Percentiles rank a stretch among this genome's conserved stretches.
Evolutionary conservation across 1,139 yeast genomes (phyloP).

Genomic region (Saccharomyces hybrid): DNA sequence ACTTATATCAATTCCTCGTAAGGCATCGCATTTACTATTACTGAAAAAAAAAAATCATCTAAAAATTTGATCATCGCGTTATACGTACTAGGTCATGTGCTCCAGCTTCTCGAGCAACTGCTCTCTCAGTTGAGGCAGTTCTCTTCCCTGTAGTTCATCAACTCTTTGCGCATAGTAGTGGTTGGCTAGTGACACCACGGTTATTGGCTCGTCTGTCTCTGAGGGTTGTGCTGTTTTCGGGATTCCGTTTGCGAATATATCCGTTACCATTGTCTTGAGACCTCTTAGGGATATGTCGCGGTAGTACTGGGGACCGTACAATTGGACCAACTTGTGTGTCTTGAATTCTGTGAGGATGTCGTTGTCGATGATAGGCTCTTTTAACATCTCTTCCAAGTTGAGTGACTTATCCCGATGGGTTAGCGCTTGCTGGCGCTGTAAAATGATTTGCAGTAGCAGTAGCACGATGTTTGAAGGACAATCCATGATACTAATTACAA

Average conservation of each 20-base stretch:
- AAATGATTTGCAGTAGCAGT: constrained; percentile 23
- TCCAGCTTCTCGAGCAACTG: not conserved
- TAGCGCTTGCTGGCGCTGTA: constrained; percentile 27
- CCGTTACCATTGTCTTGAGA: constrained; percentile 18
- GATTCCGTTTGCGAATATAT: constrained; percentile 17
- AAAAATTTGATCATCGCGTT: constrained; percentile 6
- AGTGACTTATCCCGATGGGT: constrained; percentile 17
- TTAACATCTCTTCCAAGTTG: constrained; percentile 14
- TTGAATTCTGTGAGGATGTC: constrained; percentile 17
- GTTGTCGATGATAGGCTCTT: constrained; percentile 27
- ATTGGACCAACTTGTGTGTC: constrained; percentile 19
- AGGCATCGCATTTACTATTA: constrained; percentile 5
- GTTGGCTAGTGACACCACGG: constrained; percentile 25
- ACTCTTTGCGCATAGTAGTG: constrained; percentile 23
- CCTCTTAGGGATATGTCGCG: constrained; percentile 16
- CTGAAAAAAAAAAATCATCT: not conserved
- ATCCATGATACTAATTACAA: not conserved
- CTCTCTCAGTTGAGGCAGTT: constrained; percentile 18
- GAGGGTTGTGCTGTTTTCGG: constrained; percentile 5
- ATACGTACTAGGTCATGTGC: not conserved
- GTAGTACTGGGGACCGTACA: constrained; percentile 21
- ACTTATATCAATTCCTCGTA: no score
- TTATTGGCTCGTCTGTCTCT: constrained; percentile 9
- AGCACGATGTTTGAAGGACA: constrained; percentile 23
- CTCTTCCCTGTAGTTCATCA: constrained; percentile 17